These are phyloP conservation scores for Cyclotella cryptica DNA, from an alignment of 108 stramenopile genomes.

Conservation along the genomic window DNA sequence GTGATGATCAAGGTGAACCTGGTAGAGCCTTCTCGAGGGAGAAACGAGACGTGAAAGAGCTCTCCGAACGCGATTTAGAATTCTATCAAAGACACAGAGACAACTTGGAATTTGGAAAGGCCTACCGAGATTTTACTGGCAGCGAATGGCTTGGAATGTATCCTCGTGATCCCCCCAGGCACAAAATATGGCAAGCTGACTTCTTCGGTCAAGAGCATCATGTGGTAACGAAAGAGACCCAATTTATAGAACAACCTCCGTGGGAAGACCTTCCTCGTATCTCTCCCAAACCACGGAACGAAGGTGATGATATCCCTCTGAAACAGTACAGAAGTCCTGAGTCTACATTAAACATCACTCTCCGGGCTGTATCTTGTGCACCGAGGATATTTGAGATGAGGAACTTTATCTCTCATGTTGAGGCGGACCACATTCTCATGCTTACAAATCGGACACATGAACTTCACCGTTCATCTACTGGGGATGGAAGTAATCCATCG, in stretches of 20 bases:
- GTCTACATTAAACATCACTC: conserved; percentile 74
- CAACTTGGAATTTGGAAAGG: conserved; percentile 61
- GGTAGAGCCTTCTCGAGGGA: conserved; percentile 21
- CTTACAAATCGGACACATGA: conserved; percentile 56
- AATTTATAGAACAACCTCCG: conserved; percentile 62
- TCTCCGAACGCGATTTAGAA: background rate
- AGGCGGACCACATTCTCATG: conserved; percentile 87
- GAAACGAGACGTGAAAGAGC: conserved; percentile 35
- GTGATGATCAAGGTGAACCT: conserved; percentile 63
- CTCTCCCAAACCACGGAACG: conserved; percentile 14
- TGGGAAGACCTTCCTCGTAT: conserved; percentile 48
- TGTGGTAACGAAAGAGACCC: conserved; percentile 77
- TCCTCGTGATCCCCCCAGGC: conserved; percentile 56
- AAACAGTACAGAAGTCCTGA: conserved; percentile 65
- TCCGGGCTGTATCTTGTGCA: conserved; percentile 68
- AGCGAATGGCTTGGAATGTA: conserved; percentile 43
- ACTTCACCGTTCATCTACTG: conserved; percentile 59
- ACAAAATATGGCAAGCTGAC: conserved; percentile 77
- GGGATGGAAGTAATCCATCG: conserved; percentile 23
- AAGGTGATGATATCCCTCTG: conserved; percentile 54
- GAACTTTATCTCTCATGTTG: conserved; percentile 78
- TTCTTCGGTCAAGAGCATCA: conserved; percentile 87
- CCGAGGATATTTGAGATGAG: conserved; percentile 88
- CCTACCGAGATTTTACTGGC: conserved; percentile 64
- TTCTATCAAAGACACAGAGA: conserved; percentile 46